Percentiles rank a stretch among this genome's conserved stretches.
Conservation (phyloP, 1,284 basidiomycete genomes). For the Fereydounia khargensis region DNA sequence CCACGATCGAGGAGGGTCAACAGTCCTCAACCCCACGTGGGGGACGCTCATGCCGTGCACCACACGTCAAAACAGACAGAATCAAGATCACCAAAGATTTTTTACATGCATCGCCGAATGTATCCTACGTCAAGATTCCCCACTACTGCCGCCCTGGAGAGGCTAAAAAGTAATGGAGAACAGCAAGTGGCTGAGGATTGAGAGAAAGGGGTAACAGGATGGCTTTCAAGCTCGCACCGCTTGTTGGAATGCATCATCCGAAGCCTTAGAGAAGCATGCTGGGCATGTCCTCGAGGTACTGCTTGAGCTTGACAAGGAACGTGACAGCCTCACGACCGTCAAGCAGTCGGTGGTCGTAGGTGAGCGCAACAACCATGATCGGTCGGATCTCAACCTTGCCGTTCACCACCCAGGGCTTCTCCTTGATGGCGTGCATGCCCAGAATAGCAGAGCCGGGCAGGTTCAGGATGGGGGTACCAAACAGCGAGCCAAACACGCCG, state of each 20-base stretch:
- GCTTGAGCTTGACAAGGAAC: conserved; percentile 77
- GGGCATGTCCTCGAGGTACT: conserved; percentile 56
- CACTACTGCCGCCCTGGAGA: too few species aligned
- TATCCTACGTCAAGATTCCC: too few species aligned
- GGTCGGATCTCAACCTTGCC: conserved; percentile 74
- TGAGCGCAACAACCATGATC: conserved; percentile 82
- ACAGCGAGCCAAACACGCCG: conserved; percentile 95
- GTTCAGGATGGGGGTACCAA: conserved; percentile 92
- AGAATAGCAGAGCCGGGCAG: conserved; percentile 91
- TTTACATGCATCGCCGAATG: too few species aligned
- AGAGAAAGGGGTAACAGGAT: too few species aligned
- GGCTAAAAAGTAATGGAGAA: too few species aligned
- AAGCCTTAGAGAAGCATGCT: conserved; percentile 45
- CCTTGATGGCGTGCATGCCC: conserved; percentile 95
- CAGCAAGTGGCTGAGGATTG: too few species aligned
- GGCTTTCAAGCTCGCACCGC: too few species aligned
- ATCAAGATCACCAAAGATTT: too few species aligned
- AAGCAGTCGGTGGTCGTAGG: conserved; percentile 92
- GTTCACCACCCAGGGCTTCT: conserved; percentile 80
- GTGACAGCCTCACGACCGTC: conserved; percentile 95
- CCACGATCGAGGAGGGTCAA: too few species aligned
- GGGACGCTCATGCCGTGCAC: too few species aligned
- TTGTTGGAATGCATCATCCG: conserved; percentile 1
- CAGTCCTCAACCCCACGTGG: too few species aligned
- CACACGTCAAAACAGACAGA: too few species aligned